Base-by-base conservation (phyloP, 1,284 basidiomycete genomes). In the Phlebopus sp. region DNA sequence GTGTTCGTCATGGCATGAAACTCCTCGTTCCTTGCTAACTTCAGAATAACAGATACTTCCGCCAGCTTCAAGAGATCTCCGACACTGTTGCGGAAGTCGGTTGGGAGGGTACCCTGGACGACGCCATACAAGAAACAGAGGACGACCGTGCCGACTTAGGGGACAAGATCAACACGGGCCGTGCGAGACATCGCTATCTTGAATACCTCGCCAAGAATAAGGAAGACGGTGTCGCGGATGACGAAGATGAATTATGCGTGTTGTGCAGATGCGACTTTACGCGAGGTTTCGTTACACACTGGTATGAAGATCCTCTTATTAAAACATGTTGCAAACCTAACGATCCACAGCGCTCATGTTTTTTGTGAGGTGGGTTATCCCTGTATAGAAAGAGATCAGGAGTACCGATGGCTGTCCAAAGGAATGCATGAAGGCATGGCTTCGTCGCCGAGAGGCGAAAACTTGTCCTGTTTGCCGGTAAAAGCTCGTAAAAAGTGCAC, bases 51-150 rank as follows among this genome's bases (percentile, higher is more conserved):
- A 88, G 64, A 63, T 89, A 88, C 59, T 90, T 89, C 73, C 78
- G 84, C 18, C 87, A 90, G 53, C 71, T 90, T 5, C 88, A 90
- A 66, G 87, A 90, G 57, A 84, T 90, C 8, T 90, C 87, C 3
- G 88, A 90, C 60, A 81, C 85, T 0, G 87, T 90, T 8, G 68
- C 74, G 5, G 84, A 87, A 47, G 77, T 77, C 1, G 61, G 68
- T 13, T 77, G 72, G 65, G 80, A 84, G 25, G 72, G 71, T 0
- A 56, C 69, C 3, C 52, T 84, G 3, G 55, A 50, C 1, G 69
- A 69, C n/a, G 79, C 79, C 14, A 71, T 84, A 38, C 55, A 71
- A 10, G 66, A 59, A 11, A 65, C 69, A 21, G 50, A 64, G 9
- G 54, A 53, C 2, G 75, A 81, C 17, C 67, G 72, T 50, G 59